Evolutionary conservation across 2,329 filamentous ascomycete species (phyloP), one percentile per base, ranked within the genome.

Genomic region (Fusarium chlamydosporum): DNA sequence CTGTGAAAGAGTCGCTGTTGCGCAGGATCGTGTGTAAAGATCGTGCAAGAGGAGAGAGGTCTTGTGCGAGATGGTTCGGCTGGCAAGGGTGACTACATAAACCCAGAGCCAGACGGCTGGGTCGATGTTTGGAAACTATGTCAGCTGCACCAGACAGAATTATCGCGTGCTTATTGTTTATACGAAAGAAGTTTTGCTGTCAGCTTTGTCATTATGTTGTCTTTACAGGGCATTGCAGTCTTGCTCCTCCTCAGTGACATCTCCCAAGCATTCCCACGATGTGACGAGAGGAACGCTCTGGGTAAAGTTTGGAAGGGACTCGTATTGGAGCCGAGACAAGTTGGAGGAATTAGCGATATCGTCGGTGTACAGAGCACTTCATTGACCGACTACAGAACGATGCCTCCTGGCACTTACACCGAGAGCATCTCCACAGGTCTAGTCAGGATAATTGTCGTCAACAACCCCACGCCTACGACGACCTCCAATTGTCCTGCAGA

Each of bases 361-460:
- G 20, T 29, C 4, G 37, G 37, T 6, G 20, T 56, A 7, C 18
- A 12, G 13, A 48, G 13, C 13, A 51, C 60, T 2, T 40, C 55
- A n/a, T 47, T 58, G 3, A 73, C 45, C 11, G 61, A 75, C 58
- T 75, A 74, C 57, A 56, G 38, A 51, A 75, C 73, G 20, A 72
- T 75, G 66, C 65, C 73, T 1, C 62, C 64, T 1, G 73, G 74
- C 1, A 75, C 68, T 23, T 75, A 75, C 55, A 75, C 73, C 1
- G 52, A 71, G 50, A 68, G 65, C 2, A 55, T 62, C 16, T 47
- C 67, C 4, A 59, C 58, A 15, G 65, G 63, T 4, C 31, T 65
- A 0, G 59, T 72, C 8, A 56, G 67, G 27, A 37, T 75, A 55
- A 64, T 75, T 41, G 61, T 74, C 4, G 64, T 75, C 23, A 54